Evolutionary conservation across 257 asterid genomes (phyloP).

Genomic region (Parsonsia alboflavescens): DNA sequence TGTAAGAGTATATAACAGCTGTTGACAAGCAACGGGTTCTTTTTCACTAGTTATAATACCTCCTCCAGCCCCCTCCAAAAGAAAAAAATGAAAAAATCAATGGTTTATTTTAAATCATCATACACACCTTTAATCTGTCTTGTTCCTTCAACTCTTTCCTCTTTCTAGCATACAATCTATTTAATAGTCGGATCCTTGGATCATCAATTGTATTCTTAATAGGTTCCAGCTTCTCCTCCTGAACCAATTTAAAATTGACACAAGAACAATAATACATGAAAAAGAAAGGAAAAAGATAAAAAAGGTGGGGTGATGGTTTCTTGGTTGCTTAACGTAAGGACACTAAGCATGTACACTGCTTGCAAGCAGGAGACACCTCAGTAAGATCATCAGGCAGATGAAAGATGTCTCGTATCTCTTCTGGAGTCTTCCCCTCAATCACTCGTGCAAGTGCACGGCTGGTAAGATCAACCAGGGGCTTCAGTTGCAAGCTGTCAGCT

Average conservation of each 20-base stretch:
- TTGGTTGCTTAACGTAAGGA: slow-evolving; percentile 27
- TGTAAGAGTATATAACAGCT: neutral
- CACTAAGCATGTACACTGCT: slow-evolving; percentile 52
- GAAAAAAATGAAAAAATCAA: neutral
- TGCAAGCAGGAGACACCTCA: slow-evolving; percentile 80
- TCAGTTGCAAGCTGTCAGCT: slow-evolving; percentile 89
- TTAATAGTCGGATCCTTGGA: slow-evolving; percentile 85
- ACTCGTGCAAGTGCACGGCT: slow-evolving; percentile 95
- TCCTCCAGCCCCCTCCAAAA: neutral
- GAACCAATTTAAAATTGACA: slow-evolving; percentile 24
- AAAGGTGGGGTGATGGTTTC: neutral
- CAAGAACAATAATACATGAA: slow-evolving; percentile 17
- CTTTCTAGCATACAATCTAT: slow-evolving; percentile 87
- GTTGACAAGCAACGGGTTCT: neutral
- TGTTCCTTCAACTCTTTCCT: slow-evolving; percentile 86
- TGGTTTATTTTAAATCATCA: slow-evolving; percentile 13
- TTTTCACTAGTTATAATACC: neutral
- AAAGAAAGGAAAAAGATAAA: no score
- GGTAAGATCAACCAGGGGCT: slow-evolving; percentile 91
- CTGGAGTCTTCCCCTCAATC: slow-evolving; percentile 88
- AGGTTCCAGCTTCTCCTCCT: slow-evolving; percentile 99
- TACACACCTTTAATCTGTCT: slow-evolving; percentile 69
- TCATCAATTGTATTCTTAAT: slow-evolving; percentile 84
- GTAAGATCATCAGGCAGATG: slow-evolving; percentile 97
- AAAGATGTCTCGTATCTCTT: slow-evolving; percentile 88